These are phyloP conservation scores for Colletotrichum sp. DNA, from an alignment of 2,329 filamentous ascomycete genomes.

Conservation along the genomic window DNA sequence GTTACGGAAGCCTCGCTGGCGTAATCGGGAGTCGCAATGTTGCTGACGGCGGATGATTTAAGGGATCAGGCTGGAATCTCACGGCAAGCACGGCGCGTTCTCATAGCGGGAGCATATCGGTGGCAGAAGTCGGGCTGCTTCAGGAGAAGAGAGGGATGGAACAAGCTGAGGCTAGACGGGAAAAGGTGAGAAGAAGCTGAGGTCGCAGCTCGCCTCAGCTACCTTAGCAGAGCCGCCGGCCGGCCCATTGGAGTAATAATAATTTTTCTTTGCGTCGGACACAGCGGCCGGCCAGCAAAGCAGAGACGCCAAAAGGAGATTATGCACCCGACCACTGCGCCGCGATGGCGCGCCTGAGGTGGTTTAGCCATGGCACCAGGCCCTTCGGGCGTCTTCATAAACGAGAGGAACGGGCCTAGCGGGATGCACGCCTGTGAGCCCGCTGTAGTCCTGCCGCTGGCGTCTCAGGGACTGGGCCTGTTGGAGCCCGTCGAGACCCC, in stretches of 20 bases:
- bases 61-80: neutral
- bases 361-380: neutral
- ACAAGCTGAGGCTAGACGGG: neutral
- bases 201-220: neutral
- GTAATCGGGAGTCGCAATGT: neutral
- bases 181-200: neutral
- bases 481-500: neutral
- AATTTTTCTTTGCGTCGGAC: neutral
- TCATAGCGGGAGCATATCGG: neutral
- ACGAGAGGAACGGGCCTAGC: constrained; percentile 8
- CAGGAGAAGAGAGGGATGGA: neutral
- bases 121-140: neutral
- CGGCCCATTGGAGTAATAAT: neutral
- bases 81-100: neutral
- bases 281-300: neutral
- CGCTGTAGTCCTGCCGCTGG: neutral
- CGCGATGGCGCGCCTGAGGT: constrained; percentile 8
- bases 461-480: neutral
- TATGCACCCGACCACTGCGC: constrained; percentile 1
- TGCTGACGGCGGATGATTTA: neutral
- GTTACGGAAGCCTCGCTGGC: neutral
- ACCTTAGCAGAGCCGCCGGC: neutral
- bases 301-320: neutral
- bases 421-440: neutral
- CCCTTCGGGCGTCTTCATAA: neutral